Evolutionary conservation across 768 basidiomycete species (phyloP).

Genomic region (Lactarius sanguifluus): DNA sequence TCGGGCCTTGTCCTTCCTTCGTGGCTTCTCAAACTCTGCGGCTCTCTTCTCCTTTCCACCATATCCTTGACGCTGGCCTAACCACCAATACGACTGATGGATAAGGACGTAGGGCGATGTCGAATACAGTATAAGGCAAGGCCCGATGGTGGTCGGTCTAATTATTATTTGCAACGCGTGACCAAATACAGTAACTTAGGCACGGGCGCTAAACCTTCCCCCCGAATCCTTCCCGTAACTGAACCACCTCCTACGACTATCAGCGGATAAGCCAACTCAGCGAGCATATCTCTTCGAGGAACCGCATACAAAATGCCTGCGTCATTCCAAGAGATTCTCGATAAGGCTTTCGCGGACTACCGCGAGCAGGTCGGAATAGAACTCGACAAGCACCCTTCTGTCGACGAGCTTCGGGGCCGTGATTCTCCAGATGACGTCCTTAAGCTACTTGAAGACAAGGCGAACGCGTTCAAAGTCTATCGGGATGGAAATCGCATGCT

Average conservation of each 20-base stretch:
- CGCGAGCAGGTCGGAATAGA: not conserved
- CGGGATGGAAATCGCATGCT: not conserved
- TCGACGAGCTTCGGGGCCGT: not conserved
- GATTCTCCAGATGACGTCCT: not conserved
- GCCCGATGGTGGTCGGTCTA: too few species aligned
- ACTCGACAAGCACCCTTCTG: slow-evolving; percentile 1
- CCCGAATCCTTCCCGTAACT: too few species aligned
- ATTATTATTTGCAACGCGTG: too few species aligned
- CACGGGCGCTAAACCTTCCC: not conserved
- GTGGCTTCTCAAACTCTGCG: too few species aligned
- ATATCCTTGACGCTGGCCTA: too few species aligned
- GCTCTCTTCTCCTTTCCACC: too few species aligned
- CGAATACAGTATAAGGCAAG: too few species aligned
- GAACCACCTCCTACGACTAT: not conserved
- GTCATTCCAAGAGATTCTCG: not conserved
- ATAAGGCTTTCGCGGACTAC: not conserved
- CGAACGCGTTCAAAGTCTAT: not conserved
- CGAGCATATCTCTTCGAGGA: not conserved
- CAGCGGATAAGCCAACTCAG: not conserved
- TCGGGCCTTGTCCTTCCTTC: too few species aligned
- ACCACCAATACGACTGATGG: too few species aligned
- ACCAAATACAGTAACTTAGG: too few species aligned
- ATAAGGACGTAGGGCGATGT: too few species aligned
- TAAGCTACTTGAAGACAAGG: not conserved
- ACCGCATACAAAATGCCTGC: not conserved